These are phyloP conservation scores for Termitomyces sp. DNA, from an alignment of 768 basidiomycete genomes.

Conservation along the genomic window DNA sequence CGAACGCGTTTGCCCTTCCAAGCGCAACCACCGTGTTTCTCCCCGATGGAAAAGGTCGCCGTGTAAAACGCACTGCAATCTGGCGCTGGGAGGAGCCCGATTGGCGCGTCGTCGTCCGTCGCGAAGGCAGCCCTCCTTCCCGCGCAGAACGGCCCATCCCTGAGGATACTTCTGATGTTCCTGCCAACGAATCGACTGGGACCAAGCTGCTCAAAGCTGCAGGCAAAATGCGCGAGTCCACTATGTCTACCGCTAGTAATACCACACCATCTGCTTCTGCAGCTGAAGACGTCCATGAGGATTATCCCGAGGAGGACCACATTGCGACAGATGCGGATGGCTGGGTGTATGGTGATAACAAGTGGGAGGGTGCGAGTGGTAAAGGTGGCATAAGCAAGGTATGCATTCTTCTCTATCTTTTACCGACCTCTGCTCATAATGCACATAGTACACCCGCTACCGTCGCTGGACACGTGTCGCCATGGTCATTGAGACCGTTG, in stretches of 20 bases:
- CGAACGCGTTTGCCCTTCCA: constrained; percentile 62
- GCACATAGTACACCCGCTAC: constrained; percentile 69
- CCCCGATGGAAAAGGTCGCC: constrained; percentile 37
- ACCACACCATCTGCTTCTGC: no score
- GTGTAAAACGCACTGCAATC: constrained; percentile 65
- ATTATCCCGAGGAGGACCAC: constrained; percentile 39
- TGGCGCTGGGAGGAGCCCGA: constrained; percentile 93
- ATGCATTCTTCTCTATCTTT: background rate
- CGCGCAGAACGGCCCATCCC: constrained; percentile 63
- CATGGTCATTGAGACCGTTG: constrained; percentile 65
- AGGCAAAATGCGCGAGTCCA: constrained; percentile 37
- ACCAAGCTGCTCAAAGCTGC: constrained; percentile 53
- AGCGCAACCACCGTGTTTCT: constrained; percentile 55
- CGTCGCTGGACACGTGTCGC: constrained; percentile 86
- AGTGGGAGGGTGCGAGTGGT: constrained; percentile 77
- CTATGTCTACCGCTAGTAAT: constrained; percentile 6
- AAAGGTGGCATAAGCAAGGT: constrained; percentile 88
- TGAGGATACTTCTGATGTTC: constrained; percentile 32
- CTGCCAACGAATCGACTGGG: constrained; percentile 14
- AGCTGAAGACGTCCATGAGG: constrained; percentile 24
- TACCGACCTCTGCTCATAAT: background rate
- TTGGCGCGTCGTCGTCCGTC: constrained; percentile 73
- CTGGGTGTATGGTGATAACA: constrained; percentile 94
- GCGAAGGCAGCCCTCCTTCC: constrained; percentile 42
- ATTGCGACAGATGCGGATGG: constrained; percentile 74